Base-by-base conservation (phyloP, 2,329 filamentous ascomycete species). In the Claviceps spartinae region DNA sequence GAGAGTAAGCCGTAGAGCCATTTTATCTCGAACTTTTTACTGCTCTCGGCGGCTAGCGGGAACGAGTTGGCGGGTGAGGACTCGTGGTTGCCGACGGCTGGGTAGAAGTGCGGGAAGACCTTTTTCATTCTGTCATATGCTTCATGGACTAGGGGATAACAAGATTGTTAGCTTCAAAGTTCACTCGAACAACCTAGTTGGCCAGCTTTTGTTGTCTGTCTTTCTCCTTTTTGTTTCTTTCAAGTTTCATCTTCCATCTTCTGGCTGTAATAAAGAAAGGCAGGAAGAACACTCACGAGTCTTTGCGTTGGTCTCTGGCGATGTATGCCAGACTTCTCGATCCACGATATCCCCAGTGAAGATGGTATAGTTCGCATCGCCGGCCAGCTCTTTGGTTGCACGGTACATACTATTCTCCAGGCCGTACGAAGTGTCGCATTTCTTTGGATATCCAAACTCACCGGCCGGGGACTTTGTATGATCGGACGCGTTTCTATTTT, bases 271-370 rank as follows among this genome's bases (percentile, higher is more conserved):
- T n/a, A 16, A 6, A 22, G 2, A 37, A 22, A 20, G 20, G 5
- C 13, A 13, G 13, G 7, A 37, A 14, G 7, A 16, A 1, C 7
- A 52, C 62, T 47, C 48, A 68, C 66, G 65, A 34, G 58, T 54
- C 6, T 60, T 49, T 14, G 56, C 47, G 24, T 45, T 46, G 8
- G 2, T 8, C 14, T 7, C 1, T 2, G 3, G 2, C 14, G 49
- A n/a, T n/a, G 49, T 13, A 3, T 51, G 18, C 49, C 42, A 46
- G 1, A 46, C 30, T 9, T 46, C 24, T 14, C 30, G 34, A 4
- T 26, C 18, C 16, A 51, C 26, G 16, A 51, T 16, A 46, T 46
- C 42, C 3, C 49, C 49, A 11, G 49, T 51, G 34, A 46, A 51
- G 14, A 51, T 47, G 26, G 20, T 8, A 13, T 40, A 41, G 11